phyloP scores from a whole-genome alignment of 352 stramenopile genomes.

The Plasmopara muralis region DNA sequence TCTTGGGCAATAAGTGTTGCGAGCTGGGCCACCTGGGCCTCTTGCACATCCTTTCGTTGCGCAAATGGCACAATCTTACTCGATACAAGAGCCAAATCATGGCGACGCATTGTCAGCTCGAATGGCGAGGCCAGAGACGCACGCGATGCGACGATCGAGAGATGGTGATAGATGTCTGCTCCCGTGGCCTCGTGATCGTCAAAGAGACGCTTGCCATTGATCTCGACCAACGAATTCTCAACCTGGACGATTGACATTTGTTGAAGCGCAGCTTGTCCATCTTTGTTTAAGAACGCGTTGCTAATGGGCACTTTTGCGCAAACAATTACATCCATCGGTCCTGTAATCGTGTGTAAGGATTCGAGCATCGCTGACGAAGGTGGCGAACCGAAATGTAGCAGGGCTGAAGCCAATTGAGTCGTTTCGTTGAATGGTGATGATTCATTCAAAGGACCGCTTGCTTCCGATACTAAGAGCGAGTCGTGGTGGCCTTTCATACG shows the following conservation, averaged over 20 bases:
- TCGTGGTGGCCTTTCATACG: conserved; percentile 1
- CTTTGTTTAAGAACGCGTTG: conserved; percentile 10
- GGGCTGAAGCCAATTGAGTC: background rate
- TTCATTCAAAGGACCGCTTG: background rate
- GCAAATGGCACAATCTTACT: conserved; percentile 61
- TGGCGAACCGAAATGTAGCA: conserved; percentile 10
- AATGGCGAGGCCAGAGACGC: conserved; percentile 37
- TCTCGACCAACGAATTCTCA: conserved; percentile 35
- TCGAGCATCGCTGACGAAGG: conserved; percentile 5
- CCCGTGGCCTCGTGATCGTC: conserved; percentile 19
- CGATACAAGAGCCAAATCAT: conserved; percentile 39
- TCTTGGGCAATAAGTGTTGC: conserved; percentile 38
- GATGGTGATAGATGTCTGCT: conserved; percentile 24
- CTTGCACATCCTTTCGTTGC: conserved; percentile 41
- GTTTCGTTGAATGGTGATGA: background rate
- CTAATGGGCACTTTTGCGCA: conserved; percentile 17
- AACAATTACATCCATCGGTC: conserved; percentile 31
- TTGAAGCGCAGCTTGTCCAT: conserved; percentile 23
- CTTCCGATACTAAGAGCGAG: background rate
- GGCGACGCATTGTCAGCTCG: conserved; percentile 48
- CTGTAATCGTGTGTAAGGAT: conserved; percentile 17
- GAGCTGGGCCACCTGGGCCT: conserved; percentile 38
- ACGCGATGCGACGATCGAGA: conserved; percentile 21
- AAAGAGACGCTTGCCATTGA: conserved; percentile 41
- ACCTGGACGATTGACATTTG: conserved; percentile 32